These are phyloP conservation scores for Schizochytrium sp. DNA, from an alignment of 108 stramenopile genomes.

Conservation along the genomic window DNA sequence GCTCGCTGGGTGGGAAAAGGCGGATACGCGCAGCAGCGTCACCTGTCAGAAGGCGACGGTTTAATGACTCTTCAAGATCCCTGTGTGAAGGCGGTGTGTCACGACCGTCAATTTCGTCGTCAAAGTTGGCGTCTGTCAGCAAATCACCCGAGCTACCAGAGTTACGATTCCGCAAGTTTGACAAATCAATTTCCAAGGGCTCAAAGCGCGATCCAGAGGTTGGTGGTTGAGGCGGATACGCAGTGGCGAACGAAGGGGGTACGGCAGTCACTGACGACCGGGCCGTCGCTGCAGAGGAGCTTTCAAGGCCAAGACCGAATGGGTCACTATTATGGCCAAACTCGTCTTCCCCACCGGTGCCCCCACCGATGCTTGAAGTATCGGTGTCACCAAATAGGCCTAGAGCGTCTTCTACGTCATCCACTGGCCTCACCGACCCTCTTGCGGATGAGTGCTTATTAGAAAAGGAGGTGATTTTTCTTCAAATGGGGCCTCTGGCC, in stretches of 20 bases:
- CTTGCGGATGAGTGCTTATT: not conserved
- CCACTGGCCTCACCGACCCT: not conserved
- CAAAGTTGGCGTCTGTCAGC: not conserved
- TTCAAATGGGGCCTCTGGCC: not conserved
- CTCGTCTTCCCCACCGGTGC: not conserved
- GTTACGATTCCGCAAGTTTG: not conserved
- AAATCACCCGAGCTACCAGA: not conserved
- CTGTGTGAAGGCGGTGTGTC: not conserved
- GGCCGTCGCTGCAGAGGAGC: not conserved
- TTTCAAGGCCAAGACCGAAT: not conserved
- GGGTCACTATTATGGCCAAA: not conserved
- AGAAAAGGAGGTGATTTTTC: slow-evolving; percentile 9
- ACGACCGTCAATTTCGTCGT: not conserved
- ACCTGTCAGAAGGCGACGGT: not conserved
- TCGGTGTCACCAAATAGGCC: slow-evolving; percentile 8
- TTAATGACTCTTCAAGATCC: not conserved
- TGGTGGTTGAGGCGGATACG: not conserved
- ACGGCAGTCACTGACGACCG: not conserved
- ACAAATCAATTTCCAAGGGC: slow-evolving; percentile 10
- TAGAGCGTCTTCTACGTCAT: slow-evolving; percentile 29
- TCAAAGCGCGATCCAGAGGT: not conserved
- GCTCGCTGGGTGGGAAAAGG: not conserved
- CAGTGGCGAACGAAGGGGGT: not conserved
- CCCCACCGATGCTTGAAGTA: slow-evolving; percentile 16
- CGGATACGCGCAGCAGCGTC: not conserved